Conservation (phyloP, 2,329 filamentous ascomycete species). For the Neonectria hederae region DNA sequence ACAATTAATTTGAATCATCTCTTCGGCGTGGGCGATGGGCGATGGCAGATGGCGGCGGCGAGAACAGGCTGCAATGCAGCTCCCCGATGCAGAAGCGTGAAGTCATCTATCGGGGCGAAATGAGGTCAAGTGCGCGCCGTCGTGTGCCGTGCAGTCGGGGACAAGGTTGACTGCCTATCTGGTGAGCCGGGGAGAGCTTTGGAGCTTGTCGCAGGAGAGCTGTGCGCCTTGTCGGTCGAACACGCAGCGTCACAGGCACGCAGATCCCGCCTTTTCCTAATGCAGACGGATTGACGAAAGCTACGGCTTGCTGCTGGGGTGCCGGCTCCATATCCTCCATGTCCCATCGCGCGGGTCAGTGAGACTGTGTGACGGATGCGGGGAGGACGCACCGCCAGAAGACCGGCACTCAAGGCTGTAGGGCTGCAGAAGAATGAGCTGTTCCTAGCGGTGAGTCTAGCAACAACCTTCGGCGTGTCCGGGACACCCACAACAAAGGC, state of each 20-base stretch:
- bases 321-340: neutral
- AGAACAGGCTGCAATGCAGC: conserved; percentile 12
- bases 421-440: conserved; percentile 39
- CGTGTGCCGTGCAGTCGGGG: neutral
- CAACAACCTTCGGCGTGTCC: conserved; percentile 37
- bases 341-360: conserved; percentile 7
- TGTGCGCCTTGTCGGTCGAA: neutral
- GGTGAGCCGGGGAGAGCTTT: neutral
- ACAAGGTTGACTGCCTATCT: conserved; percentile 22
- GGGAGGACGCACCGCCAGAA: conserved; percentile 20
- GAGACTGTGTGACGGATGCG: conserved; percentile 10
- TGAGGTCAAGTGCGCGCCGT: conserved; percentile 8
- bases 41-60: conserved; percentile 8
- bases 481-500: conserved; percentile 28
- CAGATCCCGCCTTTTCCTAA: conserved; percentile 24
- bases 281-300: neutral
- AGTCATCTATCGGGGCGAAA: conserved; percentile 3
- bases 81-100: conserved; percentile 12
- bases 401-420: conserved; percentile 30
- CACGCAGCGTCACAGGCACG: neutral
- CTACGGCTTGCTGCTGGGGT: conserved; percentile 1
- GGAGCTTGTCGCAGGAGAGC: neutral
- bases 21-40: conserved; percentile 13
- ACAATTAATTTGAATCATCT: conserved; percentile 18
- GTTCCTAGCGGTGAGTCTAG: conserved; percentile 40